A percentile compares a stretch with the other conserved stretches of the same genome.
Conservation (phyloP, 108 stramenopile species). For the Parmales sp. region DNA sequence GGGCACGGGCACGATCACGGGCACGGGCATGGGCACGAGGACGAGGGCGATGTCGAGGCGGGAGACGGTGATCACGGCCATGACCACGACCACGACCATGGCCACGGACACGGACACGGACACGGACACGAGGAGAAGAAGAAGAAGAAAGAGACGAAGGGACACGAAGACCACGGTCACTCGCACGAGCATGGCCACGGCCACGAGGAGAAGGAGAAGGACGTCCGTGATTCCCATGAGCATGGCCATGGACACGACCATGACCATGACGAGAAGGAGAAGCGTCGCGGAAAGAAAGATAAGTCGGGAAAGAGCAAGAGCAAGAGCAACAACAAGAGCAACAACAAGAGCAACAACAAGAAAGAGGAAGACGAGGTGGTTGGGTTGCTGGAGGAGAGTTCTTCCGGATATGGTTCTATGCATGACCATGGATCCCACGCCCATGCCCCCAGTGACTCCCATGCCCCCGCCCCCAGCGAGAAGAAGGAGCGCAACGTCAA, state of each 20-base stretch:
- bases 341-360: background rate
- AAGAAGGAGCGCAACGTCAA: conserved; percentile 56
- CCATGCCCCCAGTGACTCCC: background rate
- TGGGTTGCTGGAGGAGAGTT: background rate
- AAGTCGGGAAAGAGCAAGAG: conserved; percentile 24
- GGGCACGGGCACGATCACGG: conserved; percentile 4
- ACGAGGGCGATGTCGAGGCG: background rate
- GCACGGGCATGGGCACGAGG: conserved; percentile 12
- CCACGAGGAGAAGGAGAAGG: background rate
- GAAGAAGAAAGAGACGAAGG: background rate
- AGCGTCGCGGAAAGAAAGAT: conserved; percentile 16
- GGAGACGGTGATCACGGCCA: conserved; percentile 26
- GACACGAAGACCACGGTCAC: background rate
- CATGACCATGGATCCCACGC: conserved; percentile 24
- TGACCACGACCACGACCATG: conserved; percentile 22
- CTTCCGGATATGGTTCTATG: background rate
- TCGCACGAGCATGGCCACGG: background rate
- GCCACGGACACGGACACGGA: conserved; percentile 22
- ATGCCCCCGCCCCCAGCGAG: background rate
- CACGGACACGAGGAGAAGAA: conserved; percentile 3
- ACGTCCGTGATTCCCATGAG: conserved; percentile 12
- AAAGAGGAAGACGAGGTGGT: background rate
- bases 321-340: background rate
- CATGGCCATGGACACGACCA: conserved; percentile 23
- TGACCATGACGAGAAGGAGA: conserved; percentile 15